A percentile compares a stretch with the other conserved stretches of the same genome.
These are phyloP conservation scores for Elsinoe ampelina DNA, from an alignment of 2,329 filamentous ascomycete genomes.

Conservation along the genomic window DNA sequence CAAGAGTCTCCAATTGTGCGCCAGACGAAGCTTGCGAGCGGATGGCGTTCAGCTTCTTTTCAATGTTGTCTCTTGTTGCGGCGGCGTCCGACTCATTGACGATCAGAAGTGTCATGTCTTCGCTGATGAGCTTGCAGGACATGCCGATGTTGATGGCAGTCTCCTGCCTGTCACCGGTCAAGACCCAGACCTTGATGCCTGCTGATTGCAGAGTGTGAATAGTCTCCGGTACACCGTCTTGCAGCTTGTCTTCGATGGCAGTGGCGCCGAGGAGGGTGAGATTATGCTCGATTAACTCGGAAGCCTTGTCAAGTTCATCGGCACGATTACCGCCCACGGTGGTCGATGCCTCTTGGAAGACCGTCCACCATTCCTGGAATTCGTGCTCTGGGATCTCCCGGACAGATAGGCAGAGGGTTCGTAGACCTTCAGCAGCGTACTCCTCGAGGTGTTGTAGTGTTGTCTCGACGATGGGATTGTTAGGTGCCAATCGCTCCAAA, in stretches of 20 bases:
- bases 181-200: constrained; percentile 96
- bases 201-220: constrained; percentile 95
- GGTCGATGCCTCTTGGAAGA: constrained; percentile 80
- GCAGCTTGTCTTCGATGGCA: constrained; percentile 91
- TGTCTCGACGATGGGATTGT: constrained; percentile 74
- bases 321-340: constrained; percentile 87
- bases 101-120: constrained; percentile 97
- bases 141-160: constrained; percentile 99
- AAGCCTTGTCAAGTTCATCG: constrained; percentile 92
- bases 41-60: constrained; percentile 90
- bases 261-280: constrained; percentile 88
- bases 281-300: constrained; percentile 89
- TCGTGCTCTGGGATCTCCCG: constrained; percentile 85
- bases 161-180: constrained; percentile 95
- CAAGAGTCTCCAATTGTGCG: constrained; percentile 75
- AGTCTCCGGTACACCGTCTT: constrained; percentile 95
- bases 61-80: constrained; percentile 76
- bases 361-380: constrained; percentile 73
- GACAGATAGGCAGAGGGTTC: constrained; percentile 90
- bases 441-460: constrained; percentile 95
- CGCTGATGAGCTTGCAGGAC: constrained; percentile 96
- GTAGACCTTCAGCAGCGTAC: constrained; percentile 90
- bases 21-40: constrained; percentile 68
- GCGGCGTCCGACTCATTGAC: constrained; percentile 79
- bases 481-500: constrained; percentile 71